These are phyloP conservation scores for Trichoderma sp. DNA, from an alignment of 2,329 filamentous ascomycete genomes.

Conservation along the genomic window DNA sequence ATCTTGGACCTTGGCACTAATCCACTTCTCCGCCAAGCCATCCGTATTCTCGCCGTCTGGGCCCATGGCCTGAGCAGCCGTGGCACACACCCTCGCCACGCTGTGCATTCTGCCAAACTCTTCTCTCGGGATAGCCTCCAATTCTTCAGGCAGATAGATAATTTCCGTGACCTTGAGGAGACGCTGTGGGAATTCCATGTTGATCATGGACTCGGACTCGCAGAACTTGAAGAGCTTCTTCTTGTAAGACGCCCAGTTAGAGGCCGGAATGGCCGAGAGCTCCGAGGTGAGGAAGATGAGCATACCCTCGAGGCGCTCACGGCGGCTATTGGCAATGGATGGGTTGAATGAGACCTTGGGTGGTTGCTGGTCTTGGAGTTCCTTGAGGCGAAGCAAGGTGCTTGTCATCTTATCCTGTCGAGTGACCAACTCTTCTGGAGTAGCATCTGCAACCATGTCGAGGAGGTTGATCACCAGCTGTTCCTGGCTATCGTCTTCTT, in stretches of 20 bases:
- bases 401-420: not conserved
- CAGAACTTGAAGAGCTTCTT: constrained; percentile 24
- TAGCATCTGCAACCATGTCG: not conserved
- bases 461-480: not conserved
- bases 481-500: not conserved
- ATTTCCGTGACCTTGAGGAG: constrained; percentile 27
- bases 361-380: not conserved
- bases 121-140: constrained; percentile 23
- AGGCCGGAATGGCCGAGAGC: constrained; percentile 23
- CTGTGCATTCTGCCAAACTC: constrained; percentile 29
- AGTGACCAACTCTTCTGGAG: not conserved
- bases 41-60: constrained; percentile 23
- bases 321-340: not conserved
- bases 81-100: constrained; percentile 28
- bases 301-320: constrained; percentile 1
- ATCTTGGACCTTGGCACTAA: constrained; percentile 27
- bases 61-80: constrained; percentile 28
- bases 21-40: constrained; percentile 26
- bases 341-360: not conserved
- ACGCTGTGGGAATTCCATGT: constrained; percentile 24
- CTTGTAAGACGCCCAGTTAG: constrained; percentile 26
- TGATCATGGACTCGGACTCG: no score
- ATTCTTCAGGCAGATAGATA: constrained; percentile 31
- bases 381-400: constrained; percentile 1
- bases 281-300: constrained; percentile 11